A percentile compares a stretch with the other conserved stretches of the same genome.
phyloP scores from a whole-genome alignment of 2,329 filamentous ascomycete species.

The Xylariaceae sp. region DNA sequence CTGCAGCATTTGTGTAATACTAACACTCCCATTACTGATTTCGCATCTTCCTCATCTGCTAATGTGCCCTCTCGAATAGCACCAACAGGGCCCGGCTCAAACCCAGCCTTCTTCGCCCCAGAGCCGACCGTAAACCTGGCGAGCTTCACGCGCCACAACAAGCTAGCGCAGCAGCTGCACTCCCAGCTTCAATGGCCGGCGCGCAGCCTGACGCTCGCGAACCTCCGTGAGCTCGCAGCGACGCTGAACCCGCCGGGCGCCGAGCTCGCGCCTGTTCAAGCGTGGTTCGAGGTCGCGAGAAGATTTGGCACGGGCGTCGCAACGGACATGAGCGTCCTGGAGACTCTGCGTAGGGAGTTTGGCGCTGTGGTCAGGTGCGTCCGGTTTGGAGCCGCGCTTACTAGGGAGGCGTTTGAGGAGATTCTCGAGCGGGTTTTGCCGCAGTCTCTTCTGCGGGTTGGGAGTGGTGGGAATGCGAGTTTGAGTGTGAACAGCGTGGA shows the following conservation, averaged over 20 bases:
- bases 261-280: conserved; percentile 50
- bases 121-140: not conserved
- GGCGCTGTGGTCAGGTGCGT: conserved; percentile 43
- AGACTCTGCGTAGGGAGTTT: conserved; percentile 39
- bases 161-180: not conserved
- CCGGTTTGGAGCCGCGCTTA: conserved; percentile 46
- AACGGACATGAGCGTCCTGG: conserved; percentile 34
- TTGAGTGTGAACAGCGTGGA: too few relatives aligned
- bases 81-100: not conserved
- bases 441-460: not conserved
- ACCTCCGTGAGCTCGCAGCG: conserved; percentile 42
- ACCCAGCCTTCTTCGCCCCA: not conserved
- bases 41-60: too few relatives aligned
- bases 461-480: too few relatives aligned
- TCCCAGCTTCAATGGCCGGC: conserved; percentile 32
- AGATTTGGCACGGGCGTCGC: conserved; percentile 38
- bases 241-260: conserved; percentile 39
- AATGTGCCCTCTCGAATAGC: too few relatives aligned
- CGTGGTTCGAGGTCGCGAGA: conserved; percentile 50
- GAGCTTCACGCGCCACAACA: not conserved
- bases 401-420: conserved; percentile 44
- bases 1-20: too few relatives aligned
- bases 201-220: conserved; percentile 38
- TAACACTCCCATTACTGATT: too few relatives aligned
- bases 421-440: conserved; percentile 37